Percentiles rank a stretch among this genome's conserved stretches.
These are phyloP conservation scores for Cordyceps cicadae DNA, from an alignment of 2,329 filamentous ascomycete genomes.

Conservation along the genomic window DNA sequence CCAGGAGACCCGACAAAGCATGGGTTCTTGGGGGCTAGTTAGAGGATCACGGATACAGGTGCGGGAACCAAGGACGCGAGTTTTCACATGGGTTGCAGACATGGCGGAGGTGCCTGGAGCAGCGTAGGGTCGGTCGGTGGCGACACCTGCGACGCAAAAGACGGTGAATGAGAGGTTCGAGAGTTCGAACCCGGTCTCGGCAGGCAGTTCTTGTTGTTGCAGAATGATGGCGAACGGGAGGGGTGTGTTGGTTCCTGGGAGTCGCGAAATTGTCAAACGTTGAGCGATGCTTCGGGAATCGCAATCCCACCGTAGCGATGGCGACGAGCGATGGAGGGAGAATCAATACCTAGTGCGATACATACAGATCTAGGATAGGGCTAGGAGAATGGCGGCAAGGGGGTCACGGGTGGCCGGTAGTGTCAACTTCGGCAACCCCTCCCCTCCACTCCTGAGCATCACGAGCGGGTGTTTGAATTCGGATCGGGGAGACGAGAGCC, in stretches of 20 bases:
- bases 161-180: background rate
- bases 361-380: no score
- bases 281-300: no score
- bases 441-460: background rate
- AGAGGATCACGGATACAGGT: background rate
- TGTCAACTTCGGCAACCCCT: background rate
- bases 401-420: background rate
- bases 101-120: background rate
- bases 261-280: background rate
- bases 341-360: no score
- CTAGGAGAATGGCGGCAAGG: background rate
- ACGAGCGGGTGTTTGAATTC: background rate
- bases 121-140: background rate
- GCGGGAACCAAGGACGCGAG: background rate
- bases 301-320: background rate
- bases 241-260: background rate
- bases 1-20: background rate
- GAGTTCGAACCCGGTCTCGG: background rate
- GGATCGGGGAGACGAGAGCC: conserved; percentile 2
- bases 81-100: background rate
- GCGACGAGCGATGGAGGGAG: background rate
- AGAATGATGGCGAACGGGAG: background rate
- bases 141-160: background rate
- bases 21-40: background rate
- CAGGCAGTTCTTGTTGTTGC: background rate